phyloP scores from a whole-genome alignment of 495 filamentous ascomycete species.

The Thozetella sp. region DNA sequence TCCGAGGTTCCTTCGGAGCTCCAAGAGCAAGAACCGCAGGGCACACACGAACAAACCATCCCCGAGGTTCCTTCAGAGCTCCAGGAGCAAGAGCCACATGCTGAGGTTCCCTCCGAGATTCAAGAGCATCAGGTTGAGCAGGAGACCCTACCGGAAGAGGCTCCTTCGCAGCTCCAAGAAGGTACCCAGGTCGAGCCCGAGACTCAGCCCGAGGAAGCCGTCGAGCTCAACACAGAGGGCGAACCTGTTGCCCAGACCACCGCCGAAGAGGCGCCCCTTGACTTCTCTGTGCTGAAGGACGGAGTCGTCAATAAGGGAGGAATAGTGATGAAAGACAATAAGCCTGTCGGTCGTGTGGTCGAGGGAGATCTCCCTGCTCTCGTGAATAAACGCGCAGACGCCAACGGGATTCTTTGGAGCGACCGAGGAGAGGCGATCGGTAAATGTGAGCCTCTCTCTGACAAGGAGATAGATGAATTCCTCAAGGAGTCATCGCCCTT shows the following conservation, averaged over 20 bases:
- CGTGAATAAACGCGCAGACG: slow-evolving; percentile 68
- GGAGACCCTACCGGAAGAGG: not conserved
- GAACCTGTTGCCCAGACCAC: slow-evolving; percentile 2
- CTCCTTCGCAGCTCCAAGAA: not conserved
- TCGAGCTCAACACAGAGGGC: not conserved
- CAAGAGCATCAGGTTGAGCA: not conserved
- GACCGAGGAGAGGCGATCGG: slow-evolving; percentile 74
- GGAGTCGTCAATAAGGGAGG: slow-evolving; percentile 79
- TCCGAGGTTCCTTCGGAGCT: too few relatives aligned
- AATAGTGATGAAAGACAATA: slow-evolving; percentile 74
- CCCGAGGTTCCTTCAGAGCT: not conserved
- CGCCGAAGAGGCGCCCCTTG: slow-evolving; percentile 34
- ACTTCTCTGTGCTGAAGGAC: slow-evolving; percentile 67
- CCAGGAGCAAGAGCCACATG: not conserved
- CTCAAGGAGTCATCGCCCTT: slow-evolving; percentile 69
- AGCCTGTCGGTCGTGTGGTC: slow-evolving; percentile 68
- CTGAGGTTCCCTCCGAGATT: not conserved
- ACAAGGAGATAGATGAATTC: slow-evolving; percentile 67
- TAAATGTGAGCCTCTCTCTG: slow-evolving; percentile 71
- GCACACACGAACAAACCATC: too few relatives aligned
- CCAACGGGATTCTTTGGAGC: slow-evolving; percentile 75
- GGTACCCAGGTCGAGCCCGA: slow-evolving; percentile 3
- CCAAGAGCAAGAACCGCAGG: too few relatives aligned
- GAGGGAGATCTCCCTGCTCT: slow-evolving; percentile 70
- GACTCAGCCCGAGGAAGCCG: not conserved